Evolutionary conservation across 2,329 filamentous ascomycete genomes (phyloP), one percentile per base, ranked within the genome.

Genomic region (Nemania serpens): DNA sequence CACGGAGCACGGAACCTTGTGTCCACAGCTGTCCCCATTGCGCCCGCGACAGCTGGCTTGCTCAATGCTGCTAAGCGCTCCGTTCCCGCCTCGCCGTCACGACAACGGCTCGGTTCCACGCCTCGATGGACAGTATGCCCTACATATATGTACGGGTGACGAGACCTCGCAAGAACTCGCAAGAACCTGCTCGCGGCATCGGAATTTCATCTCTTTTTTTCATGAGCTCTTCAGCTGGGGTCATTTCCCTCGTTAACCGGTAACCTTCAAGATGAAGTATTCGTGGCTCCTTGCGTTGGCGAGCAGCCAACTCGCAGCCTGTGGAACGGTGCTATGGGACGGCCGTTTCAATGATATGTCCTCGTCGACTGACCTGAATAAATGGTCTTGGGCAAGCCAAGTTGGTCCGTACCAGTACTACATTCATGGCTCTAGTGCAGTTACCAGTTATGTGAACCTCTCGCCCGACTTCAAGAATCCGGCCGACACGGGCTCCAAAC

Each of bases 401-500:
- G 64, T 66, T 12, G 84, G 84, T 1, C 82, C 86, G 0, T 91
- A 89, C 76, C 88, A 91, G 75, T 91, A 89, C 79, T 91, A 91
- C 77, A 91, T 91, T 72, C 89, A 91, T 77, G 89, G 89, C 41
- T 76, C 77, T 7, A 82, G 80, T 7, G 52, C 76, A 0, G 79
- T 85, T 5, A 79, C 79, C 36, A 76, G 84, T 66, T 90, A 91
- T 74, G 81, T 90, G 66, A 85, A 85, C 68, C 78, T 90, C 1
- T 83, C 81, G 1, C 74, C 85, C 0, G 74, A 75, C 59, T 87
- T 80, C 80, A 89, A 88, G 77, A 90, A 90, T 75, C 84, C 87
- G 0, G 82, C 82, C 66, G 88, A 91, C 73, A 79, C 77, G 0
- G 79, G 78, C 50, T 87, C 85, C 51, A 81, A 77, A 37, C 84